Base-by-base conservation (phyloP, 1,284 basidiomycete genomes). In the Malassezia vespertilionis region DNA sequence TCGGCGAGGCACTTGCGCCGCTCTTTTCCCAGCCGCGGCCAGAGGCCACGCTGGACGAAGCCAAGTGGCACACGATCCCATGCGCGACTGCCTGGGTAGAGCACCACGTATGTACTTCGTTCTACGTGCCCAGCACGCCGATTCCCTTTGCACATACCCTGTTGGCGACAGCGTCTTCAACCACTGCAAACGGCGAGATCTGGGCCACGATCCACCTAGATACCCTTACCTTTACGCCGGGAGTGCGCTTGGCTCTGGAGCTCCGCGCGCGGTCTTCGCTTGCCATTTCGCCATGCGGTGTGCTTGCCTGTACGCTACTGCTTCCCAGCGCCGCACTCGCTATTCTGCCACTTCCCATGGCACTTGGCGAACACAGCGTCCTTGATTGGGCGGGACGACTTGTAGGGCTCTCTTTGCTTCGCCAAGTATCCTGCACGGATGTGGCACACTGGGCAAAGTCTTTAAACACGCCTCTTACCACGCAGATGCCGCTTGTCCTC, bases 271-370 rank as follows among this genome's bases (percentile, higher is more conserved):
- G 38, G 27, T 36, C 45, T 1, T 4, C 33, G 2, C 12, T 40
- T 17, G 33, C 45, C 1, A 17, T 47, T 14, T 47, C 45, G 28
- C 45, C 45, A 9, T 15, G 14, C 20, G 45, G 45, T 34, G 39
- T 31, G 12, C 21, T 47, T 0, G 45, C 33, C 1, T 22, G 33
- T n/a, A 33, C 36, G 33, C 15, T 22, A 15, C n/a, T 36, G n/a
- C 20, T 18, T 7, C 45, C 45, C 2, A 18, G 33, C 21, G 26
- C 33, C 5, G 32, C 15, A n/a, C 18, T 37, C 2, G 33, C 28
- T 1, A 9, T 33, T 5, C 39, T 47, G 10, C 45, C 45, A 1
- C 11, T 46, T 8, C 32, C 31, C 2, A 9, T 5, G 17, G 23
- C 30, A 17, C 8, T 33, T 6, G 12, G 8, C 31, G 12, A 8